Evolutionary conservation across 2,329 filamentous ascomycete genomes (phyloP).

Genomic region (Hymenoscyphus fructigenus): DNA sequence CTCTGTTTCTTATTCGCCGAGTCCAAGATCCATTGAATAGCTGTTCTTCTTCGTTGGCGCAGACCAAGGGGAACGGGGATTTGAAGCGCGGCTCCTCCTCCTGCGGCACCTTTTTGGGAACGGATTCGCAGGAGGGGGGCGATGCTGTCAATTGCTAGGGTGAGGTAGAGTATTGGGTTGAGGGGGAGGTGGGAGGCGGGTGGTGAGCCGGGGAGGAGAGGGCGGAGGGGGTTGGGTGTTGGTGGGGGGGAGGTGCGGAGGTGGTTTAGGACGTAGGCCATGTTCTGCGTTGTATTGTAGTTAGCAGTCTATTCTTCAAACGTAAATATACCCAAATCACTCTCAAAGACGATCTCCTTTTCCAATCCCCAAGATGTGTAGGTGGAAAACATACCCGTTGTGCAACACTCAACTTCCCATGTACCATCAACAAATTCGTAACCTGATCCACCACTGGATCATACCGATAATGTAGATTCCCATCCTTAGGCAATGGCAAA

Average conservation of each 20-base stretch:
- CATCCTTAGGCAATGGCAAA: conserved; percentile 60
- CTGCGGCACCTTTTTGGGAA: conserved; percentile 72
- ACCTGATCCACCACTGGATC: conserved; percentile 83
- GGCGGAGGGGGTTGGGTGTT: conserved; percentile 66
- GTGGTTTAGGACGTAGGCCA: conserved; percentile 77
- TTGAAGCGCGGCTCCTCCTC: conserved; percentile 82
- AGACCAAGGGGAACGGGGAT: conserved; percentile 75
- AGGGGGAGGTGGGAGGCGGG: conserved; percentile 79
- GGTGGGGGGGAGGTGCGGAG: conserved; percentile 84
- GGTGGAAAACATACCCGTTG: conserved; percentile 63
- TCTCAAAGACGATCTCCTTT: background rate
- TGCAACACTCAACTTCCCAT: conserved; percentile 88
- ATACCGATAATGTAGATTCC: conserved; percentile 76
- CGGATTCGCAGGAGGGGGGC: conserved; percentile 83
- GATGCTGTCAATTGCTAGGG: conserved; percentile 82
- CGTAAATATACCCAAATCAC: background rate
- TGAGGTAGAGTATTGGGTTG: conserved; percentile 86
- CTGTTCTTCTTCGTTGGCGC: conserved; percentile 73
- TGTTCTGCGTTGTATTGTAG: conserved; percentile 58
- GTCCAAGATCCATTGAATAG: conserved; percentile 87
- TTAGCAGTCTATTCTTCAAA: background rate
- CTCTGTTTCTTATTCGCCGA: conserved; percentile 77
- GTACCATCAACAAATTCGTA: conserved; percentile 84
- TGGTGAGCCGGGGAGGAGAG: conserved; percentile 73
- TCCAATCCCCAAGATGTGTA: background rate